These are phyloP conservation scores for Leccinum uliginosum DNA, from an alignment of 768 basidiomycete species.

Conservation along the genomic window DNA sequence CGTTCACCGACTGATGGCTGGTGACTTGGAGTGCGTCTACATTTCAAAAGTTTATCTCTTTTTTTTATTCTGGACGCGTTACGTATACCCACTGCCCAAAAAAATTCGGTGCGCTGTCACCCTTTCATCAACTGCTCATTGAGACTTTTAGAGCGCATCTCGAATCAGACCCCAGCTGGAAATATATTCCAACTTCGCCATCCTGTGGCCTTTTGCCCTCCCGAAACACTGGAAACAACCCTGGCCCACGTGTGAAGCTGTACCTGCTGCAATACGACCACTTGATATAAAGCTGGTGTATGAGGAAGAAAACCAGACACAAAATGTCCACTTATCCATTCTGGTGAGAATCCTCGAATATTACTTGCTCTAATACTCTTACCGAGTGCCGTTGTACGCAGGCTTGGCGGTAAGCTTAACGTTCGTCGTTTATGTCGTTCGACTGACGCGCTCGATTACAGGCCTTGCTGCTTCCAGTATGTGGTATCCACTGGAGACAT, in stretches of 20 bases:
- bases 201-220: slow-evolving; percentile 22
- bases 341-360: slow-evolving; percentile 21
- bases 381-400: slow-evolving; percentile 21
- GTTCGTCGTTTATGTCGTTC: neutral
- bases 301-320: slow-evolving; percentile 4
- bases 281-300: slow-evolving; percentile 18
- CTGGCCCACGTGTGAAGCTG: slow-evolving; percentile 10
- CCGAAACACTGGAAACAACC: neutral
- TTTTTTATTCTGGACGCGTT: slow-evolving; percentile 1
- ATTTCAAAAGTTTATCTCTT: slow-evolving; percentile 1
- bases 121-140: slow-evolving; percentile 1
- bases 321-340: slow-evolving; percentile 30
- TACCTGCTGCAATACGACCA: slow-evolving; percentile 3
- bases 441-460: slow-evolving; percentile 24
- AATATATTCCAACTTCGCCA: neutral
- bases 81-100: slow-evolving; percentile 8
- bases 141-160: slow-evolving; percentile 3
- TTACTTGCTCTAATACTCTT: neutral
- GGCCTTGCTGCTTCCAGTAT: slow-evolving; percentile 62
- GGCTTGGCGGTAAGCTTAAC: slow-evolving; percentile 56
- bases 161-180: neutral
- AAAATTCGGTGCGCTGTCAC: neutral
- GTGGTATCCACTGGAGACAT: slow-evolving; percentile 19
- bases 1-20: neutral
- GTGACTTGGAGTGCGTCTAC: slow-evolving; percentile 5